Evolutionary conservation across 192 early-diverging fungal genomes (phyloP), one percentile per base, ranked within the genome.

Genomic region (Linnemannia hyalina): DNA sequence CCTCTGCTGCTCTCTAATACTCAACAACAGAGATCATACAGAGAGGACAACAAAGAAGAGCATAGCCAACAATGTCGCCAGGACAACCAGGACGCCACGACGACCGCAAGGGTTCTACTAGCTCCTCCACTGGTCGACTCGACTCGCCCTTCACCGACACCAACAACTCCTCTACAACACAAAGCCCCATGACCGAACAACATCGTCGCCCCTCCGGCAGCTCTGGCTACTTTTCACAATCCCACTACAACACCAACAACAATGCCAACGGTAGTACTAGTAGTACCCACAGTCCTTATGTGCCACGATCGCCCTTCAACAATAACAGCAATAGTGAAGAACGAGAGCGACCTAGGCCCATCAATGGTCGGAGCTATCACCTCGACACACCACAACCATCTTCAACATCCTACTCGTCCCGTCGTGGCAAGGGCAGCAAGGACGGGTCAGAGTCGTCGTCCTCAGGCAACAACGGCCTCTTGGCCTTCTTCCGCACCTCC

Each of bases 401-500:
- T 23, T 38, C 20, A 40, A n/a, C 60, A 68, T 38, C 49, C 55
- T 18, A 41, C 32, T 52, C 49, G 18, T 23, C 68, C 11, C 77
- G 73, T 15, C 74, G 60, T 32, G 60, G 70, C 5, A 80, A 77
- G 46, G 70, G 68, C 23, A 38, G 32, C 55, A 85, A 85, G 35
- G 78, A 80, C 7, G 57, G 69, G 32, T 76, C 49, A 29, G 78
- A 85, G 6, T 85, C 83, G 29, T 35, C 60, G 10, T 65, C 60
- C 2, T 65, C 60, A 18, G 49, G 49, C 29, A 65, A 65, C 6
- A 72, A 71, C 52, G 52, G 83, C 57, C 65, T 80, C 32, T 40
- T 80, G 6, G 72, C 83, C 13, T 85, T 85, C 65, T 80, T 85
- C 42, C 83, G 83, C 47, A 68, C 68, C n/a, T 65, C 83, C 11